These are phyloP conservation scores for Bimuria novae-zelandiae DNA, from an alignment of 2,329 filamentous ascomycete species.

Conservation along the genomic window DNA sequence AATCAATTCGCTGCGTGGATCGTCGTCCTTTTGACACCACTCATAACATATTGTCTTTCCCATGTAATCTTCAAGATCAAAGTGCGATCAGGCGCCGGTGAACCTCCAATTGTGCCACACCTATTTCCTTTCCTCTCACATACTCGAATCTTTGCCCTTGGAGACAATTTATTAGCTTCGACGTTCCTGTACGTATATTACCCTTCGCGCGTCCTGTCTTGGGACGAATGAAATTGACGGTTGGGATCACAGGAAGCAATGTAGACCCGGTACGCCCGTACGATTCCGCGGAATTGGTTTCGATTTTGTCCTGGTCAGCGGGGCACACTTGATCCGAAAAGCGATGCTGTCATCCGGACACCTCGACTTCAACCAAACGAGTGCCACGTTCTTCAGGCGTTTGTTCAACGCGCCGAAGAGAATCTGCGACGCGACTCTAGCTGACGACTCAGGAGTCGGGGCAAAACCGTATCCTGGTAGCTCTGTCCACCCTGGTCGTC, in stretches of 20 bases:
- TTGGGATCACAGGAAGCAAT: not conserved
- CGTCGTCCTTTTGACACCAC: too few relatives aligned
- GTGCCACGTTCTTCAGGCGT: slow-evolving; percentile 4
- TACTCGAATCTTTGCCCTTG: not conserved
- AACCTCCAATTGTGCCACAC: too few relatives aligned
- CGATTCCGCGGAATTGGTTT: slow-evolving; percentile 15
- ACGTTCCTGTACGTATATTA: not conserved
- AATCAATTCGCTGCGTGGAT: too few relatives aligned
- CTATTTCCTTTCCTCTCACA: not conserved
- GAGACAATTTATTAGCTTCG: not conserved
- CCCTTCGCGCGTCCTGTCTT: not conserved
- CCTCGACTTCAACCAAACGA: slow-evolving; percentile 12
- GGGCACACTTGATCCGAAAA: slow-evolving; percentile 11
- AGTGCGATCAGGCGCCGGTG: too few relatives aligned
- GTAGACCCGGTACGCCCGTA: not conserved
- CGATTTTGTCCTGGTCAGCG: slow-evolving; percentile 10
- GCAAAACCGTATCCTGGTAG: slow-evolving; percentile 17
- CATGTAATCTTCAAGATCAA: too few relatives aligned
- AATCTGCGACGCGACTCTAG: slow-evolving; percentile 1
- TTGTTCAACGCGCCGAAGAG: slow-evolving; percentile 5
- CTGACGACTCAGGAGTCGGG: slow-evolving; percentile 15
- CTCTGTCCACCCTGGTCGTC: slow-evolving; percentile 11
- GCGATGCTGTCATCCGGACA: slow-evolving; percentile 1
- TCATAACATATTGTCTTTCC: too few relatives aligned
- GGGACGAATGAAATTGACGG: too few relatives aligned